Base-by-base conservation (phyloP, 2,329 filamentous ascomycete genomes). In the Colletotrichum sp. region DNA sequence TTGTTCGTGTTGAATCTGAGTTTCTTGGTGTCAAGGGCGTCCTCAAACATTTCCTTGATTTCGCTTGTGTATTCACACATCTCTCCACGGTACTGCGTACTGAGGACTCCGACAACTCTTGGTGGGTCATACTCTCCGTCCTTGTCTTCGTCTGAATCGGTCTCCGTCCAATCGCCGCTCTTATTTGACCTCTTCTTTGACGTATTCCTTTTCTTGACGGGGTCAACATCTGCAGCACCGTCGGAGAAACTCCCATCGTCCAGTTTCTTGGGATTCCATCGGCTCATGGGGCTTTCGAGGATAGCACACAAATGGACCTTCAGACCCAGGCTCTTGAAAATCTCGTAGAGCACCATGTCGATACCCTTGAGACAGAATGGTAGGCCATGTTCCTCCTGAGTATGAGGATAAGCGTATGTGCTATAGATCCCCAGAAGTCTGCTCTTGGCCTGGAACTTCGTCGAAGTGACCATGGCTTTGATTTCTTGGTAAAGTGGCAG, bases 261-360 rank as follows among this genome's bases (percentile, higher is more conserved):
- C 13, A 39, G 21, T 28, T 18, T 1, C 8, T 0, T 1, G n/a
- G 0, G 26, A 12, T 4, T 21, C 6, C 21, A 3, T 12, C 1
- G 8, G 5, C 5, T 5, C 21, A 8, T 18, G 21, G 26, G 26
- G 10, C 4, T 28, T 26, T 52, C 64, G 2, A 67, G 3, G 3
- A 67, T 4, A 18, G 64, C 39, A 24, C 64, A 55, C 16, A 67
- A 30, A 0, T 67, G 44, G 7, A 55, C 7, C 3, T 24, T 12
- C 24, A 55, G 8, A 2, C 44, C 64, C 39, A 67, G 2, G 44
- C n/a, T 55, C 10, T 8, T 55, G 64, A 67, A 67, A 7, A 55
- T 57, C 1, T 67, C 44, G 44, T 34, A 67, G 3, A 67, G 12
- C 9, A 21, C 64, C 64, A 67, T 67, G 28, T 67, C 64, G 13